Percentiles rank a stretch among this genome's conserved stretches.
These are phyloP conservation scores for Penicillium robsamsonii DNA, from an alignment of 495 filamentous ascomycete genomes.

Conservation along the genomic window DNA sequence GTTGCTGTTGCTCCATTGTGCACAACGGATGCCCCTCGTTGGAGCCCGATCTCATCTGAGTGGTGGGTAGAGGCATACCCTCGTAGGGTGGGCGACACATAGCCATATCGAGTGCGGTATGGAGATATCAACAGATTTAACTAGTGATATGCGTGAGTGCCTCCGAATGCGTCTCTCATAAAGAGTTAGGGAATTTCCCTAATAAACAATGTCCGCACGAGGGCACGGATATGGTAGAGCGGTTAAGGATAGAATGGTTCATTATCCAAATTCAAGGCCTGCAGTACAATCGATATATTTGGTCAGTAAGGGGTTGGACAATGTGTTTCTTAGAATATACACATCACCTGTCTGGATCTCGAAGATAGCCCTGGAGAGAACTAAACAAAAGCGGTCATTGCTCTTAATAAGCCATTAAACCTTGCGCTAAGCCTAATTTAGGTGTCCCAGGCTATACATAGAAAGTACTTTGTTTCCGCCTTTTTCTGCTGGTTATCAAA, in stretches of 20 bases:
- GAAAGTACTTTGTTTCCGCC: too few species aligned
- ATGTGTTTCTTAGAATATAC: background rate
- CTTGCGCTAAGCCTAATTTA: too few species aligned
- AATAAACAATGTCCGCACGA: background rate
- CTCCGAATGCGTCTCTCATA: background rate
- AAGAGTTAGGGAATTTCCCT: background rate
- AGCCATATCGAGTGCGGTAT: conserved; percentile 13
- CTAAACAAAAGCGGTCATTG: conserved; percentile 19
- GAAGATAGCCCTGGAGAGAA: background rate
- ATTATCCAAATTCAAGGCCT: conserved; percentile 3
- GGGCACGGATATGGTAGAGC: background rate
- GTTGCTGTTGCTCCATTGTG: conserved; percentile 18
- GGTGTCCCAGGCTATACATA: too few species aligned
- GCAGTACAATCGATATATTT: background rate
- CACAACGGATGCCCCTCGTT: conserved; percentile 17
- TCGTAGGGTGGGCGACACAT: conserved; percentile 19
- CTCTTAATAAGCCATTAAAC: too few species aligned
- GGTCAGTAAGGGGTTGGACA: background rate
- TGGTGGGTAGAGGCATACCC: conserved; percentile 9
- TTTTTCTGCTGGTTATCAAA: too few species aligned
- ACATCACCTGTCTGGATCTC: conserved; percentile 2
- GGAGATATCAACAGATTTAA: background rate
- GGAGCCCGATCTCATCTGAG: conserved; percentile 13
- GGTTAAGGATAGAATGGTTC: background rate
- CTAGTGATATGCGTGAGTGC: background rate